Evolutionary conservation across 768 basidiomycete species (phyloP).

Genomic region (Xerocomus brunneocitrinus): DNA sequence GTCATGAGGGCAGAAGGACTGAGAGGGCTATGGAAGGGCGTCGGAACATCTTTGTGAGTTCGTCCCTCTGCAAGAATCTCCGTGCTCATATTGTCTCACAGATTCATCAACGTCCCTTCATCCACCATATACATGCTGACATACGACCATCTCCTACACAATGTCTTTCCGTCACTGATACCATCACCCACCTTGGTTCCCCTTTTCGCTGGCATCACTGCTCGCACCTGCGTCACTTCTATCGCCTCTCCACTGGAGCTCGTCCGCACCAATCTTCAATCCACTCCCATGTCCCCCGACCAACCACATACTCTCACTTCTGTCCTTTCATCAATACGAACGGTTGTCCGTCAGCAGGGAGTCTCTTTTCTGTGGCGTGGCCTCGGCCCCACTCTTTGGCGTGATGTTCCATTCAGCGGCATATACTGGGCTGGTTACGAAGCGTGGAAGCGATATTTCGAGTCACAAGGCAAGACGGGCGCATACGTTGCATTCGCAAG

Average conservation of each 20-base stretch:
- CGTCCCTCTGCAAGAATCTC: background rate
- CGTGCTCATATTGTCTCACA: conserved; percentile 28
- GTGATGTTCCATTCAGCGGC: conserved; percentile 96
- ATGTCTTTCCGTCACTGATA: conserved; percentile 56
- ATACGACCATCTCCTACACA: conserved; percentile 80
- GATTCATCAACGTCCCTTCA: conserved; percentile 87
- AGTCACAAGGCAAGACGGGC: conserved; percentile 49
- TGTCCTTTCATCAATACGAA: conserved; percentile 59
- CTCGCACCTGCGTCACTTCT: conserved; percentile 75
- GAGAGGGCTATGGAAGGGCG: conserved; percentile 92
- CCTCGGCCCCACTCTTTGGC: conserved; percentile 87
- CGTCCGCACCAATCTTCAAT: conserved; percentile 89
- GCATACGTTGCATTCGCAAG: conserved; percentile 78
- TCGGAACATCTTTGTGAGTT: conserved; percentile 81
- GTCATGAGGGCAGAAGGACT: conserved; percentile 80
- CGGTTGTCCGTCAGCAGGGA: conserved; percentile 60
- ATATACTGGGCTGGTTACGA: conserved; percentile 98
- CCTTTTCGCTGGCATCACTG: conserved; percentile 75
- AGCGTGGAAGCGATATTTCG: conserved; percentile 62
- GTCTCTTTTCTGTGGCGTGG: conserved; percentile 81
- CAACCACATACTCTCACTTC: conserved; percentile 76
- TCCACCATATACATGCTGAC: conserved; percentile 93
- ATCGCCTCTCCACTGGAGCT: conserved; percentile 87
- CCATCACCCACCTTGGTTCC: conserved; percentile 56
- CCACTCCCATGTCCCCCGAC: conserved; percentile 66